Evolutionary conservation across 805 yeast genomes (phyloP).

Genomic region (Zygoascus tannicola): DNA sequence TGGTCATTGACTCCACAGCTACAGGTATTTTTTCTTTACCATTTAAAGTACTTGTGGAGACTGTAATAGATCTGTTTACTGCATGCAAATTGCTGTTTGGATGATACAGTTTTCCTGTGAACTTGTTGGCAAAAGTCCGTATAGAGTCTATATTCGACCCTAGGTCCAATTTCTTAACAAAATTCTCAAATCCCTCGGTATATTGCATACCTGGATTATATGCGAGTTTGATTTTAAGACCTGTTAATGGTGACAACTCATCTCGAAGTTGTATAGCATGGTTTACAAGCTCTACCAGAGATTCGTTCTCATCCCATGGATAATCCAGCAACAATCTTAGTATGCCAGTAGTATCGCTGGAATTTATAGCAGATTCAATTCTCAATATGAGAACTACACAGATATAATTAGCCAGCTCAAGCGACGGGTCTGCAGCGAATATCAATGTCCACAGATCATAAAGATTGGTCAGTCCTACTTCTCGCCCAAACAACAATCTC

Average conservation of each 20-base stretch:
- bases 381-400: conserved; percentile 28
- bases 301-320: conserved; percentile 12
- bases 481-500: conserved; percentile 28
- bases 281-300: conserved; percentile 12
- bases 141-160: conserved; percentile 4
- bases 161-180: conserved; percentile 3
- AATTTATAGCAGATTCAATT: conserved; percentile 16
- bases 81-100: neutral
- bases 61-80: neutral
- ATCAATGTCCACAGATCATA: conserved; percentile 29
- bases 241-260: conserved; percentile 4
- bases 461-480: conserved; percentile 23
- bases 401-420: conserved; percentile 27
- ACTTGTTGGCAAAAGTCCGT: conserved; percentile 1
- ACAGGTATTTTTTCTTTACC: neutral
- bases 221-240: neutral
- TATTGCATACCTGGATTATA: neutral
- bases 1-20: neutral
- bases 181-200: neutral
- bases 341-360: conserved; percentile 12
- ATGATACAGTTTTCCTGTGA: neutral
- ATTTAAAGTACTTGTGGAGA: neutral
- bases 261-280: conserved; percentile 16
- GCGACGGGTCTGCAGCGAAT: conserved; percentile 26
- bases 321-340: conserved; percentile 19